These are phyloP conservation scores for Plasmodium relictum DNA, from an alignment of 169 alveolate species.

Conservation along the genomic window DNA sequence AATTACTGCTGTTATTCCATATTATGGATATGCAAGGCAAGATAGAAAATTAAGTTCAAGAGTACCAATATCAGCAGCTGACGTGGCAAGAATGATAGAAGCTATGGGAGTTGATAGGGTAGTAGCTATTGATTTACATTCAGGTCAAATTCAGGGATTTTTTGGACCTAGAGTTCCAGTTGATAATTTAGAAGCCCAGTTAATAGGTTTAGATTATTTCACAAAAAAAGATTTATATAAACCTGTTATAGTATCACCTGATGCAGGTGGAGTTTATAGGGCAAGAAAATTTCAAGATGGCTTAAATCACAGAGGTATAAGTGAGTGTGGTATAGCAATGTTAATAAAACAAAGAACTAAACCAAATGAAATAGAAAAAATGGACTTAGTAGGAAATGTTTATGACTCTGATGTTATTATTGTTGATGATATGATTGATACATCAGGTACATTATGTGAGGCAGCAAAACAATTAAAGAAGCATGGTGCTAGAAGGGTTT, in stretches of 20 bases:
- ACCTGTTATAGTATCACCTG: constrained; percentile 96
- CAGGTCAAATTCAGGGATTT: constrained; percentile 95
- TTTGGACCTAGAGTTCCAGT: constrained; percentile 96
- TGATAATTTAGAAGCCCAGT: constrained; percentile 93
- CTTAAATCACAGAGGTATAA: constrained; percentile 60
- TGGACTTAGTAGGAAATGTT: constrained; percentile 96
- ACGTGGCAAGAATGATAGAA: constrained; percentile 95
- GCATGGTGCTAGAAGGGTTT: constrained; percentile 95
- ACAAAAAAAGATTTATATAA: constrained; percentile 83
- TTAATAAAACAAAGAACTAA: constrained; percentile 88
- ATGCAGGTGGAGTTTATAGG: constrained; percentile 92
- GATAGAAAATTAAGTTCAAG: constrained; percentile 91
- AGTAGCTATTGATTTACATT: constrained; percentile 96
- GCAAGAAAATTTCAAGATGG: constrained; percentile 79
- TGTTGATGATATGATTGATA: constrained; percentile 98
- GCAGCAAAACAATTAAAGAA: constrained; percentile 94
- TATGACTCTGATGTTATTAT: constrained; percentile 94
- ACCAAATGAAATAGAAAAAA: constrained; percentile 91
- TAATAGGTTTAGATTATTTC: constrained; percentile 90
- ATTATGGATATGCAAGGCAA: constrained; percentile 97
- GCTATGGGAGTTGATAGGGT: constrained; percentile 97
- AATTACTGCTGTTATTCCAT: constrained; percentile 97
- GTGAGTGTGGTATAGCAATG: constrained; percentile 88
- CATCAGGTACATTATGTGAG: constrained; percentile 98
- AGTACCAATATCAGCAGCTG: constrained; percentile 95